phyloP scores from a whole-genome alignment of 2,329 filamentous ascomycete species.

The Tolypocladium sp. region DNA sequence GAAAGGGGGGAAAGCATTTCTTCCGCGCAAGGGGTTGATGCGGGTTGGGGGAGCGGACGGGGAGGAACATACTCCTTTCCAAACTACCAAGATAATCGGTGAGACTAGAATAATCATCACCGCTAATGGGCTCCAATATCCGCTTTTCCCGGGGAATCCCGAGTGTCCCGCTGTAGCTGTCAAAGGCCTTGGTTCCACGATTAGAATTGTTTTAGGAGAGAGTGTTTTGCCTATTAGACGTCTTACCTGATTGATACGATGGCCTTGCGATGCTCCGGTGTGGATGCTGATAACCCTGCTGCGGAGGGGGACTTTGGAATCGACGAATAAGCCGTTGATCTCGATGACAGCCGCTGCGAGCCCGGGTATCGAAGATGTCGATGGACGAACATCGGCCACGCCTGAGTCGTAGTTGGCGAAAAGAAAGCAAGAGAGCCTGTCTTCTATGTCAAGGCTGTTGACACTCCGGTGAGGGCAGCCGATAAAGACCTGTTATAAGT shows the following conservation, averaged over 20 bases:
- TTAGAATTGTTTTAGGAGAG: not conserved
- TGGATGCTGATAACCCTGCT: not conserved
- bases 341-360: not conserved
- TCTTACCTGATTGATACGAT: not conserved
- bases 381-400: not conserved
- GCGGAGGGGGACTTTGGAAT: not conserved
- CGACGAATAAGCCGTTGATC: not conserved
- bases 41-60: not conserved
- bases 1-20: too few species aligned
- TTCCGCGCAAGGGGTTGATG: not conserved
- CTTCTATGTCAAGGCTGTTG: not conserved
- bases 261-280: not conserved
- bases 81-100: not conserved
- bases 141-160: not conserved
- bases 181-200: not conserved
- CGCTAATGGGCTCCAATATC: not conserved
- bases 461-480: not conserved
- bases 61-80: not conserved
- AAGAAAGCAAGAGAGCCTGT: not conserved
- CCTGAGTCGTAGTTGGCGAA: not conserved
- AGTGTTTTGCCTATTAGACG: not conserved
- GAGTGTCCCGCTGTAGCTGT: not conserved
- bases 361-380: not conserved
- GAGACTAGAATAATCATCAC: not conserved
- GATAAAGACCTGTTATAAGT: not conserved